Evolutionary conservation across 1,139 yeast species (phyloP), one percentile per base, ranked within the genome.

Genomic region (Scheffersomyces stambukii): DNA sequence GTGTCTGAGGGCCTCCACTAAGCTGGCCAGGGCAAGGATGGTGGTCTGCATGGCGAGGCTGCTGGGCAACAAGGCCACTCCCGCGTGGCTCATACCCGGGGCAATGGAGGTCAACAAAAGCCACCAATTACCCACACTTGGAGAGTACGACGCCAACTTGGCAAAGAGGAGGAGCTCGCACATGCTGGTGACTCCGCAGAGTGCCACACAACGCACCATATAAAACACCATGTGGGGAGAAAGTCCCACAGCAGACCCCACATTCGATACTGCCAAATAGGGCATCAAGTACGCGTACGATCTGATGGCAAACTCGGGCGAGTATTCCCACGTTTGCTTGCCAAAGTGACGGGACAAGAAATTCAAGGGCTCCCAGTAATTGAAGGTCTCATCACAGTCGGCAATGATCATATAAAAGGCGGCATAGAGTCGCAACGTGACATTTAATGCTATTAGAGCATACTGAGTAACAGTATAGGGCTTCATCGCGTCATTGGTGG

Each of bases 301-400:
- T 40, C 97, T 62, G 30, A 89, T 86, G 12, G 95, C 88, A 48
- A 75, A 86, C 32, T 72, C 84, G 0, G 97, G 96, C 1, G 96
- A 85, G 52, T 89, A 89, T 49, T 89, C 97, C 97, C 96, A 89
- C 0, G 97, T 89, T 54, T 88, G 88, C 43, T 86, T 83, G 3
- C 97, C 98, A 52, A 84, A 86, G 2, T 81, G 82, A 41, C 95
- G 72, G 3, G 81, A 59, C 21, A 89, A 46, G 31, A 82, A 66
- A 50, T 89, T 91, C 35, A 89, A 63, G 0, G 98, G 96, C 43
- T 89, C 98, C 91, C 89, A 88, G 57, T 85, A 89, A 48, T 89
- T 89, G 68, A 75, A 89, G 21, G 76, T 70, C 52, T 83, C 94
- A 52, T 86, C 96, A 51, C 95, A 85, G 48, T 86, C 96, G 2